Base-by-base conservation (phyloP, 2,329 filamentous ascomycete genomes). In the Aspergillus sp. region DNA sequence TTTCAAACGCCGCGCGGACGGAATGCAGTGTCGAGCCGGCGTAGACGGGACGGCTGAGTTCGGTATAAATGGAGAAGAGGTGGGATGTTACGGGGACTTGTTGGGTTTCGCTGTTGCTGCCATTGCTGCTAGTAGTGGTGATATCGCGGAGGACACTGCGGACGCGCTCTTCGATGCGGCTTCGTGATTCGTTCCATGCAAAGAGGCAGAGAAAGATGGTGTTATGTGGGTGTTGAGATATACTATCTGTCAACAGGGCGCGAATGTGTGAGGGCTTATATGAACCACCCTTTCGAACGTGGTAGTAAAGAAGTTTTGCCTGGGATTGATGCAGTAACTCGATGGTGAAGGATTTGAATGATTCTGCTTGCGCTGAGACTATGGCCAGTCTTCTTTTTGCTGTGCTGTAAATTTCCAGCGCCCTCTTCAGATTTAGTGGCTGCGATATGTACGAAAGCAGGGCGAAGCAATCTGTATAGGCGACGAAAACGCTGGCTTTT, bases 121-220 rank as follows among this genome's bases (percentile, higher is more conserved):
- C 48, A 41, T 48, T 7, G 27, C 38, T 48, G 40, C 32, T 41
- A 10, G 43, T 27, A 5, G 55, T 54, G 26, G 54, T 49, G n/a
- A 61, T 50, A 32, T 69, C 63, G 19, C 75, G 67, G 7, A 90
- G 70, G 6, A 86, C 67, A 4, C 77, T 73, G n/a, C 86, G 81
- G 19, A 94, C 79, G 12, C 87, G 84, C 55, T 94, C 86, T 51
- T 88, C 79, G 45, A 93, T 76, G 27, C 83, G 78, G 39, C 88
- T 79, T 5, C 83, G 79, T 2, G 80, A 74, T 60, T 91, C 83
- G 51, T 86, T 82, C 73, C 83, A 86, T n/a, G 82, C 77, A 52
- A 85, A 85, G 0, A 93, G 69, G 1, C 78, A 73, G 1, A 94
- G 74, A 51, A 96, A 83, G 4, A 88, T 74, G 1, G 81, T 86